These are phyloP conservation scores for Lojkania enalia DNA, from an alignment of 2,329 filamentous ascomycete genomes.

Conservation along the genomic window DNA sequence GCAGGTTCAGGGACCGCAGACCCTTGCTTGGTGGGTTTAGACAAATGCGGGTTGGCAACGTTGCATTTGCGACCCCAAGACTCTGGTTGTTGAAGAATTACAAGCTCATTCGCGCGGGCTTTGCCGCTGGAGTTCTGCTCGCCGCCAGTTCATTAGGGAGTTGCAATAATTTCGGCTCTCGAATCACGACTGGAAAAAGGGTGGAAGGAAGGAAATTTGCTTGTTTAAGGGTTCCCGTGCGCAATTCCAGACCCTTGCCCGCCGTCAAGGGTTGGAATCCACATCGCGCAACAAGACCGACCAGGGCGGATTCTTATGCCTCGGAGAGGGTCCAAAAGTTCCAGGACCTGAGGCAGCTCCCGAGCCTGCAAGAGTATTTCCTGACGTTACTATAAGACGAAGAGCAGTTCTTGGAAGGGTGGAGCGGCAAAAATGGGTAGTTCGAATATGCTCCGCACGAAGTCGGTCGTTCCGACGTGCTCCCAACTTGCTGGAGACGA, in stretches of 20 bases:
- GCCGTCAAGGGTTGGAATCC: neutral
- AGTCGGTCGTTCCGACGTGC: neutral
- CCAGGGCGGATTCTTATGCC: slow-evolving; percentile 9
- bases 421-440: neutral
- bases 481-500: slow-evolving; percentile 23
- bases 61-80: too few species aligned
- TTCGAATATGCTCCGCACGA: too few species aligned
- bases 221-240: slow-evolving; percentile 1
- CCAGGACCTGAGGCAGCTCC: neutral
- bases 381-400: neutral
- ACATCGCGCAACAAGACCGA: neutral
- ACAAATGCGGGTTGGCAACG: too few species aligned
- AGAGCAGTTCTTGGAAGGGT: neutral
- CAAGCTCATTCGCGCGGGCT: too few species aligned
- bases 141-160: too few species aligned
- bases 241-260: neutral
- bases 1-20: too few species aligned
- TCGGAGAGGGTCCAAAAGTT: neutral
- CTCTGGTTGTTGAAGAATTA: too few species aligned
- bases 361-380: neutral
- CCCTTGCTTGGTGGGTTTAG: too few species aligned
- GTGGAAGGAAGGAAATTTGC: neutral
- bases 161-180: too few species aligned
- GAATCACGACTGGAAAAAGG: too few species aligned
- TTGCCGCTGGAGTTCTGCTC: too few species aligned